Evolutionary conservation across 2,329 filamentous ascomycete species (phyloP).

Genomic region (Colletotrichum nymphaeae): DNA sequence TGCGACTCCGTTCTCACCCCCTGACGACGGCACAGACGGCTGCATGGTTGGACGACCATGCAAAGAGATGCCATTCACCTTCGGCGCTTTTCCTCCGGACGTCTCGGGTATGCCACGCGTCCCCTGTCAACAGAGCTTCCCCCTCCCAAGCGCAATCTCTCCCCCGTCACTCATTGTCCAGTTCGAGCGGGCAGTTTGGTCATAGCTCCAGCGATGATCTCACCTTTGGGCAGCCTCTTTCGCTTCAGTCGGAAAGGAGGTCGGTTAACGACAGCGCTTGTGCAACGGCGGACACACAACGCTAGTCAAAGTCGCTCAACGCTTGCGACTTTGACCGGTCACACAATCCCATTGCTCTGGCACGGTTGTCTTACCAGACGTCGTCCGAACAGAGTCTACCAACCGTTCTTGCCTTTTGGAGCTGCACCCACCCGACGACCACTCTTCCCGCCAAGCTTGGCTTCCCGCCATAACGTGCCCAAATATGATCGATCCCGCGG

Average conservation of each 20-base stretch:
- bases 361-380: conserved; percentile 4
- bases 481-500: conserved; percentile 33
- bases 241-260: neutral
- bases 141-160: conserved; percentile 1
- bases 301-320: neutral
- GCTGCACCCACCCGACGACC: conserved; percentile 28
- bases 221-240: neutral
- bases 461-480: conserved; percentile 14
- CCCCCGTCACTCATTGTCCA: conserved; percentile 6
- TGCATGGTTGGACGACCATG: neutral
- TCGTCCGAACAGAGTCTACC: conserved; percentile 24
- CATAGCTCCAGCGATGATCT: conserved; percentile 8
- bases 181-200: conserved; percentile 3
- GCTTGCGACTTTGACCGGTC: neutral
- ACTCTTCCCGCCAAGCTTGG: conserved; percentile 4
- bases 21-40: neutral
- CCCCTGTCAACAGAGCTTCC: neutral
- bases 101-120: conserved; percentile 21
- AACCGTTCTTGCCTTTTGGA: neutral
- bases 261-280: neutral
- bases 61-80: neutral
- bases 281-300: neutral
- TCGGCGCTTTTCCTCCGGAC: conserved; percentile 25
- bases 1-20: neutral
- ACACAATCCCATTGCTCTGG: conserved; percentile 28